A percentile compares a stretch with the other conserved stretches of the same genome.
These are phyloP conservation scores for Scutellaria baicalensis DNA, from an alignment of 257 asterid species.

Conservation along the genomic window DNA sequence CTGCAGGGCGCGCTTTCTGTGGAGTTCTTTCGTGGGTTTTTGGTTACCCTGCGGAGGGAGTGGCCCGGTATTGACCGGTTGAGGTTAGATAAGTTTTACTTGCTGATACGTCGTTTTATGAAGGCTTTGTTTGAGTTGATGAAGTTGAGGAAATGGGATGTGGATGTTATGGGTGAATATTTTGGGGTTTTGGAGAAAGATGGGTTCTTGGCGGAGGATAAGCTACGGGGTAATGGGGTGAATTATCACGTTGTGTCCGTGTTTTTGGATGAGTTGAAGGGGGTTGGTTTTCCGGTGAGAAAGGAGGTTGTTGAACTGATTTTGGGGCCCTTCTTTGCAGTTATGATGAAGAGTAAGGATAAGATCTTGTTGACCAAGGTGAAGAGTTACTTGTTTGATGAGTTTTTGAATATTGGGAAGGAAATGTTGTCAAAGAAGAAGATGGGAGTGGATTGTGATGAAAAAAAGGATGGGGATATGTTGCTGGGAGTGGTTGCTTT, in stretches of 20 bases:
- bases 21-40: slow-evolving; percentile 58
- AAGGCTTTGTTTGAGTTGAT: slow-evolving; percentile 50
- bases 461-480: slow-evolving; percentile 35
- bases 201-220: slow-evolving; percentile 66
- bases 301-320: slow-evolving; percentile 51
- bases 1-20: slow-evolving; percentile 55
- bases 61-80: slow-evolving; percentile 90
- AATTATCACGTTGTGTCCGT: slow-evolving; percentile 78
- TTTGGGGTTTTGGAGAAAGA: slow-evolving; percentile 45
- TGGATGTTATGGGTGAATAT: slow-evolving; percentile 40
- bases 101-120: slow-evolving; percentile 67
- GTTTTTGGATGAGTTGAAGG: slow-evolving; percentile 75
- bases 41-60: slow-evolving; percentile 71
- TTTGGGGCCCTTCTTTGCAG: slow-evolving; percentile 58
- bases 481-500: slow-evolving; percentile 60
- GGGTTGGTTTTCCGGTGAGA: slow-evolving; percentile 44
- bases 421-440: slow-evolving; percentile 40
- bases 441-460: slow-evolving; percentile 33
- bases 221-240: slow-evolving; percentile 77
- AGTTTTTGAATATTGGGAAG: slow-evolving; percentile 48
- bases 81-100: slow-evolving; percentile 85
- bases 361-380: slow-evolving; percentile 78
- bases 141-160: slow-evolving; percentile 59
- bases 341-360: slow-evolving; percentile 45
- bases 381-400: slow-evolving; percentile 65